Evolutionary conservation across 768 basidiomycete genomes (phyloP), one percentile per base, ranked within the genome.

Genomic region (Leccinum sublutescens): DNA sequence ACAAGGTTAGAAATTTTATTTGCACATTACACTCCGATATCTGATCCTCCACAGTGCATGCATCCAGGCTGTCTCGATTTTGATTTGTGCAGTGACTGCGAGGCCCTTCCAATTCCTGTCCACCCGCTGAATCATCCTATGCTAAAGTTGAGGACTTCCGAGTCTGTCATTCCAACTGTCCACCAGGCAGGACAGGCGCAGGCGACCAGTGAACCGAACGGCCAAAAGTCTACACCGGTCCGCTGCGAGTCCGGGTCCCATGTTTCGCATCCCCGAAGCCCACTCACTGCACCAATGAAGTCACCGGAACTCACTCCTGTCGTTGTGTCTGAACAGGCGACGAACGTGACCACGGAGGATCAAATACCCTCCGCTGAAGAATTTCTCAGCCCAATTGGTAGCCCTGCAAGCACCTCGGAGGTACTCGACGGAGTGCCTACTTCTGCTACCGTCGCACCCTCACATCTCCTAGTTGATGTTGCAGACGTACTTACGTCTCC

Each of bases 11-110:
- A 66, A 21, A 34, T 33, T 21, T 49, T 52, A 38, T 21, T 47
- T 50, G 21, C 1, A 38, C 9, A 17, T n/a, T 1, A n/a, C 3
- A 34, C 19, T 33, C 54, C 49, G 27, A 19, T 8, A 1, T 57
- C 57, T 59, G n/a, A 68, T 53, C 34, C 43, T 14, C 34, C n/a
- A 31, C 62, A 90, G 88, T 95, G 93, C 74, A 86, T 91, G 83
- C 85, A 93, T 67, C 79, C 84, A 14, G 74, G 77, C 4, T 95
- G 93, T 74, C 79, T 82, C 0, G 89, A 94, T 71, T 93, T 85
- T 64, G 93, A 95, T 66, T 79, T 95, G 17, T 95, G 93, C 74
- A 77, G 80, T 58, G 72, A 72, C 54, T 95, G 93, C 73, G 93
- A 94, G 74, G 86, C 91, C 5, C 79, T 84, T 57, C 93, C 93